These are phyloP conservation scores for Pisolithus sp. DNA, from an alignment of 768 basidiomycete species.

Conservation along the genomic window DNA sequence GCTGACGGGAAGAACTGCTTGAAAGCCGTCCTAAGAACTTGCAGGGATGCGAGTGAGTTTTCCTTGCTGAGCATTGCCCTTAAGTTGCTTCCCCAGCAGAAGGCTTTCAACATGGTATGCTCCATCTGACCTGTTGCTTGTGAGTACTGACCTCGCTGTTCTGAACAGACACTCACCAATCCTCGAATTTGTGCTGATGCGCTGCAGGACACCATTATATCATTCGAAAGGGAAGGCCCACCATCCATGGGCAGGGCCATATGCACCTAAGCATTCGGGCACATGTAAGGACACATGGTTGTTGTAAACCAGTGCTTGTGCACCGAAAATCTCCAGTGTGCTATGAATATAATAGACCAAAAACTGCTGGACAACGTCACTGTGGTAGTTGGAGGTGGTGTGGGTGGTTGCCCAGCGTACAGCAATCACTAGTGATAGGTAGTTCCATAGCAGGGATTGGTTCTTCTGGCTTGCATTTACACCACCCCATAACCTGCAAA, in stretches of 20 bases:
- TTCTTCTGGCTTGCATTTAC: neutral
- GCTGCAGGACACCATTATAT: constrained; percentile 27
- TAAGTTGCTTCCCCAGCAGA: too few species aligned
- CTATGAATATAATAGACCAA: neutral
- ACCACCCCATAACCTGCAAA: constrained; percentile 24
- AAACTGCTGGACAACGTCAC: neutral
- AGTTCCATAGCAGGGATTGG: neutral
- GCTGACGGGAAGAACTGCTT: too few species aligned
- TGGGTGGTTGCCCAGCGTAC: neutral
- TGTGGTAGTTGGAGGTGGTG: neutral
- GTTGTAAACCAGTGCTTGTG: constrained; percentile 12
- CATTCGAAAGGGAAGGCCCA: constrained; percentile 25
- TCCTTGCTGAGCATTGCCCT: too few species aligned
- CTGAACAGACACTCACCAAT: constrained; percentile 15
- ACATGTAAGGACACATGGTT: constrained; percentile 39
- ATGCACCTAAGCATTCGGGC: constrained; percentile 16
- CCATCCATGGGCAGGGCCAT: constrained; percentile 25
- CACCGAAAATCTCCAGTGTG: neutral
- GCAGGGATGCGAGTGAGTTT: too few species aligned
- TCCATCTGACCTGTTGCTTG: too few species aligned
- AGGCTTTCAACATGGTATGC: too few species aligned
- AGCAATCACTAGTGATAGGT: neutral
- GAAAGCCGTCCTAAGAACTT: too few species aligned
- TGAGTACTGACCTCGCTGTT: too few species aligned
- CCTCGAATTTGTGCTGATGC: constrained; percentile 23